A percentile compares a stretch with the other conserved stretches of the same genome.
These are phyloP conservation scores for Suillus subluteus DNA, from an alignment of 768 basidiomycete genomes.

Conservation along the genomic window DNA sequence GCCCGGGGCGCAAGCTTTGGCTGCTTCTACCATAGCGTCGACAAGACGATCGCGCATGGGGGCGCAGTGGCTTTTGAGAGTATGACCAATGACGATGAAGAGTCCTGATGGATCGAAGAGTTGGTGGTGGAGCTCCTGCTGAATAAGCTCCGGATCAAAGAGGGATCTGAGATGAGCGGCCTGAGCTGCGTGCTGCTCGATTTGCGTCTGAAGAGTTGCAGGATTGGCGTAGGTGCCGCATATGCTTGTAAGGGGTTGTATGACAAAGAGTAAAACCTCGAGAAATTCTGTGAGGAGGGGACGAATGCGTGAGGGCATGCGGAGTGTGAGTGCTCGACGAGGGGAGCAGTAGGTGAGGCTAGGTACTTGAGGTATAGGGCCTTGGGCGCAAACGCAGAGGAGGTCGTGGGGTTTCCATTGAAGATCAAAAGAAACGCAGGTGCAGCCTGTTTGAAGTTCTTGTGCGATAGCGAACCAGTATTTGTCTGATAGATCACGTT, in stretches of 20 bases:
- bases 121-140: conserved; percentile 77
- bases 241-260: conserved; percentile 73
- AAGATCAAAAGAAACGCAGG: conserved; percentile 76
- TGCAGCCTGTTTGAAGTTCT: conserved; percentile 83
- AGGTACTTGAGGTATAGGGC: conserved; percentile 45
- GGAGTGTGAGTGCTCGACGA: conserved; percentile 55
- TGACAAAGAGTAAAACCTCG: conserved; percentile 81
- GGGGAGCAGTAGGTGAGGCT: conserved; percentile 49
- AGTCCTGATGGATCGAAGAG: conserved; percentile 81
- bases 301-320: conserved; percentile 73
- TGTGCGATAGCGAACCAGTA: conserved; percentile 85
- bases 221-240: conserved; percentile 65
- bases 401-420: conserved; percentile 56
- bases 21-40: conserved; percentile 79
- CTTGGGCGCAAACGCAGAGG: conserved; percentile 56
- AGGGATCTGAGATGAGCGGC: conserved; percentile 69
- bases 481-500: conserved; percentile 69
- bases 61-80: conserved; percentile 89
- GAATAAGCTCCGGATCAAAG: conserved; percentile 82
- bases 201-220: conserved; percentile 59
- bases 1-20: conserved; percentile 58
- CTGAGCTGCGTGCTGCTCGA: conserved; percentile 64
- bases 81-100: conserved; percentile 77
- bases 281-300: conserved; percentile 75
- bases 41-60: conserved; percentile 89